Evolutionary conservation across 1,284 basidiomycete species (phyloP), one percentile per base, ranked within the genome.

Genomic region (Austroboletus novae-zelandiae): DNA sequence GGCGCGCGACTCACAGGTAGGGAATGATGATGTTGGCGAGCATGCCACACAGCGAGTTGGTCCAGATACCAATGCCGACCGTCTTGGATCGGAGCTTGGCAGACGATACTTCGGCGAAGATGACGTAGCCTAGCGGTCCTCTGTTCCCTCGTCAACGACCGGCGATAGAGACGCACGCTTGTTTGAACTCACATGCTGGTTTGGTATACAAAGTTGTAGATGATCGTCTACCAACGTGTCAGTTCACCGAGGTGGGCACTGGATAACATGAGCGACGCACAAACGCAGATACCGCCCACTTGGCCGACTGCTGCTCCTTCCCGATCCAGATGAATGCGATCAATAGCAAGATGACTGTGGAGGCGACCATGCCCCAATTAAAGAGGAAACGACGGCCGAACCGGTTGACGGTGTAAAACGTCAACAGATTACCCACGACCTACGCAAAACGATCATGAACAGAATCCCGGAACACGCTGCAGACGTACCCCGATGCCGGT

Each of bases 1-100:
- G 30, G 17, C 17, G 8, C 29, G 9, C 4, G 4, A 58, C 64
- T 46, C 36, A 63, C 64, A 65, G 62, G 47, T 65, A 67, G 3
- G 65, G 62, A 44, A 65, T 55, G 37, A 59, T 43, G 4, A 65
- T 60, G 40, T 56, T 64, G 18, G 51, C 48, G 1, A 65, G 13
- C 56, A 65, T 55, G 15, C 50, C 47, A 13, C 57, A 66, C 1
- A 65, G 44, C 20, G 60, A 61, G 31, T 58, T 64, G 29, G 53
- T 60, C 48, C 52, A 61, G 6, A 56, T 60, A 1, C 64, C 53
- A n/a, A 65, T 56, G 3, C 66, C 62, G 13, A 67, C 56, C 18
- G 62, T 68, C 53, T 64, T 68, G 9, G 63, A 68, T 27, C 62
- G 58, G n/a, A 67, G 53, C 47, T 67, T 66, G 25, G 64, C 54